phyloP scores from a whole-genome alignment of 2,329 filamentous ascomycete genomes.

The Aspergillus costaricaensis region DNA sequence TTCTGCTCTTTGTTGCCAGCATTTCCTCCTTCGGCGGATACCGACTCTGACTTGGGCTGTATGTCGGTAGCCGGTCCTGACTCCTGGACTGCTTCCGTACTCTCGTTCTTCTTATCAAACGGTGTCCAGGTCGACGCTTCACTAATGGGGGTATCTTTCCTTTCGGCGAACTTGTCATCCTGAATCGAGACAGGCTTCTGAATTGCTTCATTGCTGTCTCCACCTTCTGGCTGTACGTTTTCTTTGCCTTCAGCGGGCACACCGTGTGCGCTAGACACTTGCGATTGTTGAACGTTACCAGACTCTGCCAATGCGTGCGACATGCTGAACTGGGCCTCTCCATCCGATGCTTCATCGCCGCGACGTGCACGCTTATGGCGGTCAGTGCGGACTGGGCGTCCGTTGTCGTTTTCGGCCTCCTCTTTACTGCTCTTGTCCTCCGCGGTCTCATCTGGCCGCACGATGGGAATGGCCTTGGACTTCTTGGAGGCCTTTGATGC shows the following conservation, averaged over 20 bases:
- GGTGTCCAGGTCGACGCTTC: conserved; percentile 57
- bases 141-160: conserved; percentile 35
- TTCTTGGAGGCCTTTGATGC: conserved; percentile 67
- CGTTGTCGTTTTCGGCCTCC: conserved; percentile 59
- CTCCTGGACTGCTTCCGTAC: conserved; percentile 50
- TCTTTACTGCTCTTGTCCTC: conserved; percentile 41
- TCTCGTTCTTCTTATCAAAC: conserved; percentile 59
- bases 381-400: conserved; percentile 64
- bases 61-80: conserved; percentile 23
- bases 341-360: conserved; percentile 66
- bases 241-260: conserved; percentile 40
- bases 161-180: conserved; percentile 38
- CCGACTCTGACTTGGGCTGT: conserved; percentile 15
- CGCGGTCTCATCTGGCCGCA: conserved; percentile 62
- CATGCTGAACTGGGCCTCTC: conserved; percentile 72
- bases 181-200: conserved; percentile 42
- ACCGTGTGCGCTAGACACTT: conserved; percentile 28
- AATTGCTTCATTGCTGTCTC: conserved; percentile 35
- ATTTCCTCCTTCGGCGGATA: conserved; percentile 7
- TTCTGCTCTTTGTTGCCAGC: conserved; percentile 12
- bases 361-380: conserved; percentile 75
- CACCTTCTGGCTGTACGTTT: conserved; percentile 40
- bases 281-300: conserved; percentile 29
- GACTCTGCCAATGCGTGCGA: conserved; percentile 41
- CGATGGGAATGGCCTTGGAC: conserved; percentile 81